Base-by-base conservation (phyloP, 2,329 filamentous ascomycete species). In the Calonectria ilicicola region DNA sequence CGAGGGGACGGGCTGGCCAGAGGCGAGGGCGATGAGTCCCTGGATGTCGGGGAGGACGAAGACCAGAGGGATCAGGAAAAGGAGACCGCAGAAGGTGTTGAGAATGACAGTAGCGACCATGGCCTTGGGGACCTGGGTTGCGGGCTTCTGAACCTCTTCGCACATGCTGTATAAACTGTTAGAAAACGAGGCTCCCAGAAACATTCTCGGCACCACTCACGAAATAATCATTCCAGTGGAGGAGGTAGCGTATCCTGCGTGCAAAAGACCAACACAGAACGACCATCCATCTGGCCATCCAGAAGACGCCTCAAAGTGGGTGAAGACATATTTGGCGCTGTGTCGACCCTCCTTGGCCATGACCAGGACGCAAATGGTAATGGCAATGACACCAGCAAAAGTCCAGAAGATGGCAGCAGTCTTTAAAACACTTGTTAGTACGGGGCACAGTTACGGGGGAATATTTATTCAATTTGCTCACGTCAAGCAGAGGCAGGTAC, bases 161-260 rank as follows among this genome's bases (percentile, higher is more conserved):
- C 92, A 94, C 93, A 94, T 94, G 74, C 90, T 93, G 72, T 44
- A 27, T 17, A n/a, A n/a, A 6, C 42, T 27, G 47, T 76, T 64
- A 76, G 47, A n/a, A 42, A 51, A 19, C 6, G 4, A 38, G 12
- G 5, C 9, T 12, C 19, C 12, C 12, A 26, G n/a, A 4, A 21
- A 35, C 9, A 38, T 3, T 53, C 2, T 6, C 4, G 27, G 23
- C 26, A 56, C 7, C 2, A 87, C 91, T 87, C 85, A 93, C 91
- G 91, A 93, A 81, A 95, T 93, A 72, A 95, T 93, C 93, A 95
- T 95, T 83, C 93, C 93, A 0, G 93, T 94, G 19, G 92, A 93
- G 5, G 93, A 94, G 17, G 93, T 94, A 56, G 92, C 92, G 79
- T 95, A 94, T 74, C 91, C 93, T 63, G 91, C 93, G 78, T 94